Percentiles rank a stretch among this genome's conserved stretches.
Conservation (phyloP, 805 yeast species). For the Starmerella floris region DNA sequence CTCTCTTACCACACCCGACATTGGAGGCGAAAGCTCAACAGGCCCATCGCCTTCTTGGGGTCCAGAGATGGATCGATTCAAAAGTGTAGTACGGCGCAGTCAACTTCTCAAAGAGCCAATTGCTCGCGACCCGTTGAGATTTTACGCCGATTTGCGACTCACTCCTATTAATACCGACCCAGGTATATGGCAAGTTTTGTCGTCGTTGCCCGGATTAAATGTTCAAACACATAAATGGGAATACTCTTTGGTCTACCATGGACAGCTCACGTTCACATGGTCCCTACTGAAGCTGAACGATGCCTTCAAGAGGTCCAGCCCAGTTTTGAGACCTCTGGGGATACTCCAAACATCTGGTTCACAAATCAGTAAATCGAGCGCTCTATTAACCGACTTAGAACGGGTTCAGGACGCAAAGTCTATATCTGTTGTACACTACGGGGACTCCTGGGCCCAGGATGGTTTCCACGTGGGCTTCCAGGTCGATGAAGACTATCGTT, state of each 20-base stretch:
- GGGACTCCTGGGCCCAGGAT: slow-evolving; percentile 7
- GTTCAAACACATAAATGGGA: slow-evolving; percentile 6
- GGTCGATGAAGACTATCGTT: slow-evolving; percentile 14
- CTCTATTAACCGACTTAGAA: slow-evolving; percentile 18
- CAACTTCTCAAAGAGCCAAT: not conserved
- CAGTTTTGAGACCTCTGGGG: slow-evolving; percentile 20
- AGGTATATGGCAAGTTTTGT: slow-evolving; percentile 19
- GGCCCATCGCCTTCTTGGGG: not conserved
- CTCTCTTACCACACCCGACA: too few relatives aligned
- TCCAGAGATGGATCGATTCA: not conserved
- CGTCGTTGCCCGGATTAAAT: slow-evolving; percentile 7
- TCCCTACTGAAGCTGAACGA: slow-evolving; percentile 19
- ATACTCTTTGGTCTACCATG: slow-evolving; percentile 22
- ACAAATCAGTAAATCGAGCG: slow-evolving; percentile 11
- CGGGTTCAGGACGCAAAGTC: slow-evolving; percentile 4
- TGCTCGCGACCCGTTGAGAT: slow-evolving; percentile 4
- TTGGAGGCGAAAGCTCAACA: too few relatives aligned
- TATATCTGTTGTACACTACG: slow-evolving; percentile 7
- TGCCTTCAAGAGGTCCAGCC: not conserved
- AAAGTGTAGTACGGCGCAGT: not conserved
- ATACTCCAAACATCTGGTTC: slow-evolving; percentile 16
- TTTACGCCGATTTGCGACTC: slow-evolving; percentile 13
- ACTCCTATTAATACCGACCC: slow-evolving; percentile 16
- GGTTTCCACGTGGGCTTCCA: slow-evolving; percentile 18
- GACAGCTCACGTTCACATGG: slow-evolving; percentile 20